These are phyloP conservation scores for Glaciozyma antarctica DNA, from an alignment of 768 basidiomycete genomes.

Conservation along the genomic window DNA sequence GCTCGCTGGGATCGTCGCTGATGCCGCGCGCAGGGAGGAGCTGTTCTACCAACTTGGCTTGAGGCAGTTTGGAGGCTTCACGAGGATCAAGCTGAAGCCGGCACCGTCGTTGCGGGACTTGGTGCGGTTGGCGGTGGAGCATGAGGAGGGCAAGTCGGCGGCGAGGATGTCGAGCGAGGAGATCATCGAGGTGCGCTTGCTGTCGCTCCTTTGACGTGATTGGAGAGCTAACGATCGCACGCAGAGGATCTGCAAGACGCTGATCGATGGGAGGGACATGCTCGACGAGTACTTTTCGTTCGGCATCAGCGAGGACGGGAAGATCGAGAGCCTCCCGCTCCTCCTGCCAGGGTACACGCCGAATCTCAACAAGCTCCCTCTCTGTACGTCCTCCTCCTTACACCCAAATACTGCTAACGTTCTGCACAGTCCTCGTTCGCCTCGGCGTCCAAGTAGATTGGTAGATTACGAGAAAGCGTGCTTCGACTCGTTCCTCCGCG, in stretches of 20 bases:
- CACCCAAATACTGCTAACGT: not conserved
- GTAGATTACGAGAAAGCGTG: constrained; percentile 73
- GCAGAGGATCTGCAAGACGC: constrained; percentile 21
- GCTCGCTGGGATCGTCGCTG: not conserved
- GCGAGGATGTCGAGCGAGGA: constrained; percentile 51
- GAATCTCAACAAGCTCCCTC: constrained; percentile 77
- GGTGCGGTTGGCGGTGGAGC: constrained; percentile 66
- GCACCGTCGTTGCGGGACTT: constrained; percentile 62
- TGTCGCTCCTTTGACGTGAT: not conserved
- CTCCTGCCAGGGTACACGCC: constrained; percentile 80
- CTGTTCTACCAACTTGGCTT: constrained; percentile 89
- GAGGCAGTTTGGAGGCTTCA: constrained; percentile 78
- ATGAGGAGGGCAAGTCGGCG: constrained; percentile 50
- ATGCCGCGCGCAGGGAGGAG: constrained; percentile 56
- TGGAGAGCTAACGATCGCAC: too few species aligned
- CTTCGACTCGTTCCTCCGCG: constrained; percentile 73
- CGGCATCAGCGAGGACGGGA: constrained; percentile 52
- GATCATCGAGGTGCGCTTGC: constrained; percentile 57
- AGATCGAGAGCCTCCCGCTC: constrained; percentile 67
- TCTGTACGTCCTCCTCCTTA: constrained; percentile 47
- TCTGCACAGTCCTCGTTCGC: constrained; percentile 32
- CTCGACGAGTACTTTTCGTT: constrained; percentile 84
- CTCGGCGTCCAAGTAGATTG: constrained; percentile 63
- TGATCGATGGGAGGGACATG: constrained; percentile 54
- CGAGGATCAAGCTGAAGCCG: constrained; percentile 69